A percentile compares a stretch with the other conserved stretches of the same genome.
Evolutionary conservation across 176 grass and related monocot genomes (phyloP).

Genomic region (Avena atlantica): DNA sequence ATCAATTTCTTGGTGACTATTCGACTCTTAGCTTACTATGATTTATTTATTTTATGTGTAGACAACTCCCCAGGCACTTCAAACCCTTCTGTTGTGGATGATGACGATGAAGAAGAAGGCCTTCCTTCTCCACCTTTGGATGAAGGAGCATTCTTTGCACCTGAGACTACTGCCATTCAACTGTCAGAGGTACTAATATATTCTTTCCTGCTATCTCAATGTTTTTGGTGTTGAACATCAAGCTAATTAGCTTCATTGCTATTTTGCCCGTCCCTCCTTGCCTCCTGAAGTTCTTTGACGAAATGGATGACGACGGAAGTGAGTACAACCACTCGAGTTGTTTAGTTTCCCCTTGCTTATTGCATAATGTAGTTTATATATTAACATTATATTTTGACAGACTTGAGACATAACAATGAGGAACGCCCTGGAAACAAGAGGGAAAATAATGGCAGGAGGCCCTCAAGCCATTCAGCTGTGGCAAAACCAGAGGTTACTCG

Average conservation of each 20-base stretch:
- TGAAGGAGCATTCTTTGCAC: conserved; percentile 68
- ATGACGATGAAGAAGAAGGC: conserved; percentile 79
- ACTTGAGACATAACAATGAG: conserved; percentile 64
- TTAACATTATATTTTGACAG: conserved; percentile 46
- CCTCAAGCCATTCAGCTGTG: conserved; percentile 37
- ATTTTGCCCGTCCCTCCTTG: neutral
- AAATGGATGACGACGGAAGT: conserved; percentile 99
- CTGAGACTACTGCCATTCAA: conserved; percentile 68
- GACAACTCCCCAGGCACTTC: conserved; percentile 54
- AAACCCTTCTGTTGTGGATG: conserved; percentile 58
- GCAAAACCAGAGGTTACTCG: conserved; percentile 41
- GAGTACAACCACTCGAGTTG: conserved; percentile 47
- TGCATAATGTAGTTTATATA: conserved; percentile 6
- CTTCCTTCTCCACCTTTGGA: conserved; percentile 93
- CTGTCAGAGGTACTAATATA: conserved; percentile 70
- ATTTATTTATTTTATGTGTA: conserved; percentile 15
- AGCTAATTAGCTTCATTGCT: conserved; percentile 43
- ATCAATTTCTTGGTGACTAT: conserved; percentile 23
- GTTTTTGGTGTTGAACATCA: conserved; percentile 15
- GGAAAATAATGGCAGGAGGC: conserved; percentile 41
- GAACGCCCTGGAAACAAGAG: conserved; percentile 43
- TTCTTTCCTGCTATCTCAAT: conserved; percentile 27
- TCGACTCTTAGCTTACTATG: conserved; percentile 23
- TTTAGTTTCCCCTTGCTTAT: conserved; percentile 11
- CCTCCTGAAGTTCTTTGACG: conserved; percentile 82